Evolutionary conservation across 441 rosid genomes (phyloP), one percentile per base, ranked within the genome.

Genomic region (Erodium trifolium): DNA sequence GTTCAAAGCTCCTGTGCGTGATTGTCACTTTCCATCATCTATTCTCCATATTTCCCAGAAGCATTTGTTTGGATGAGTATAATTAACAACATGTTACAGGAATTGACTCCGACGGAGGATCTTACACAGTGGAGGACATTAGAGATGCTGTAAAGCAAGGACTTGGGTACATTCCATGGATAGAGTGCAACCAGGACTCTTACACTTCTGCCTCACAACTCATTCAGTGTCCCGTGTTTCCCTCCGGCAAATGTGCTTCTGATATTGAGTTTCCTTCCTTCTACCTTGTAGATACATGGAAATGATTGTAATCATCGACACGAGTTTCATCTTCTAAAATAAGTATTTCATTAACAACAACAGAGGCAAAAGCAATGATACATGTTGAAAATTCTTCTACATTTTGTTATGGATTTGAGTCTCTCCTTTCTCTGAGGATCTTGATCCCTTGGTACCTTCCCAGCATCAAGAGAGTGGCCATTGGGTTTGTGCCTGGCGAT

Each of bases 401-500:
- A 23, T 23, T 23, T 23, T 23, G 27, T 23, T 23, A 23, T 23
- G 60, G 5, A 53, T 53, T 18, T 53, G 60, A 53, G 19, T 53
- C 19, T 53, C 60, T 53, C 34, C 80, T 71, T 74, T 82, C 87
- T 72, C 66, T 73, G 45, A 83, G 74, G 43, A 88, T 79, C 59
- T 82, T 83, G 76, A 83, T 70, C 67, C 96, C 96, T 82, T 84
- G 92, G 63, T 88, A 88, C 65, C 92, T 79, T 34, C 92, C 97
- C 16, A 88, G 81, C 94, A 88, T 89, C 70, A 88, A 55, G 7
- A 85, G 77, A 0, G 94, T 88, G 0, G 92, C 94, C 94, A 84
- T 88, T n/a, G 94, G 92, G 60, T 87, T 88, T 35, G 90, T 84
- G 41, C 94, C 96, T 0, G 96, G 96, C 27, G 97, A 85, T 73